Conservation (phyloP, 2,329 filamentous ascomycete genomes). For the Monosporascus sp. region DNA sequence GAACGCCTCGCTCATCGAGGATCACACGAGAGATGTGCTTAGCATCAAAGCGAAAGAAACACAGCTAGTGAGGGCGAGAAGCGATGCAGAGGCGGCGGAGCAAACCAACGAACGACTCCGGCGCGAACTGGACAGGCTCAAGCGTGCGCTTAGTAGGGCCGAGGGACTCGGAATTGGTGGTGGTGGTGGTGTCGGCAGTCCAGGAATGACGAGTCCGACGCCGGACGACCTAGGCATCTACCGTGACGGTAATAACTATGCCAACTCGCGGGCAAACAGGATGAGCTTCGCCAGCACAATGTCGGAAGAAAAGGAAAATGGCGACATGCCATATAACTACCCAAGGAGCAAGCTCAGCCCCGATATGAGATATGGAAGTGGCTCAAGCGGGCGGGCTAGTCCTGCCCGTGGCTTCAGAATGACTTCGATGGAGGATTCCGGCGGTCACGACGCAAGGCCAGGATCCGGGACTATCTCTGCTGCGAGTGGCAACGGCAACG, state of each 20-base stretch:
- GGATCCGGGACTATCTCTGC: slow-evolving; percentile 15
- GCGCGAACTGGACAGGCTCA: slow-evolving; percentile 86
- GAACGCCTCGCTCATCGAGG: slow-evolving; percentile 93
- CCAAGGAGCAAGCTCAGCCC: slow-evolving; percentile 48
- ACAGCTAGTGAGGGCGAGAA: slow-evolving; percentile 84
- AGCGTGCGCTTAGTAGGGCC: slow-evolving; percentile 70
- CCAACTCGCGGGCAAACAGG: slow-evolving; percentile 39
- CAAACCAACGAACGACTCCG: slow-evolving; percentile 77
- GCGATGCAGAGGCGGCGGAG: slow-evolving; percentile 84
- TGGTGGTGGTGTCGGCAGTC: slow-evolving; percentile 36
- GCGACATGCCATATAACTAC: slow-evolving; percentile 38
- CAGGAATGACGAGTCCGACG: slow-evolving; percentile 44
- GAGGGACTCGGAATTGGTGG: slow-evolving; percentile 41
- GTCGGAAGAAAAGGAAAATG: slow-evolving; percentile 76
- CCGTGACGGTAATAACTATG: slow-evolving; percentile 41
- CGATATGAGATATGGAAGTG: slow-evolving; percentile 48
- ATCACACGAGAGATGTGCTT: slow-evolving; percentile 90
- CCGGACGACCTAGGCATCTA: slow-evolving; percentile 58
- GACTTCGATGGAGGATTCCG: slow-evolving; percentile 22
- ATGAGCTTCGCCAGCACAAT: slow-evolving; percentile 60
- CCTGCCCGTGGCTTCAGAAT: slow-evolving; percentile 52
- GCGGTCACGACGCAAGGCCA: slow-evolving; percentile 10
- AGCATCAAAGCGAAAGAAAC: slow-evolving; percentile 99
- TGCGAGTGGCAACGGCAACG: slow-evolving; percentile 33
- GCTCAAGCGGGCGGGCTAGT: slow-evolving; percentile 53